A percentile compares a stretch with the other conserved stretches of the same genome.
These are phyloP conservation scores for Talinum fruticosum DNA, from an alignment of 148 eudicot species.

Conservation along the genomic window DNA sequence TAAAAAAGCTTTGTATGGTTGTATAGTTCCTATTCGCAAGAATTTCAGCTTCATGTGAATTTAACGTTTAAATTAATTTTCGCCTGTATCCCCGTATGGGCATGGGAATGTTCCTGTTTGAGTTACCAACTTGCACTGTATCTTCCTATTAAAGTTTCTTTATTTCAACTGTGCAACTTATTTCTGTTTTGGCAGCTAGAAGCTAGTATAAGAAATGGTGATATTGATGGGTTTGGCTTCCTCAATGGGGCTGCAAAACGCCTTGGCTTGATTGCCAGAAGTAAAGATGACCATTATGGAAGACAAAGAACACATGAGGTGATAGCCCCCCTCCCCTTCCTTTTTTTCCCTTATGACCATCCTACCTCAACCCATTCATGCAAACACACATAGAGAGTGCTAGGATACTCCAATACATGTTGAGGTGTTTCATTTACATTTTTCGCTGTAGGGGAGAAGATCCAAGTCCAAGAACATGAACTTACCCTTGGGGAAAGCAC, in stretches of 20 bases:
- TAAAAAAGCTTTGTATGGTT: not conserved
- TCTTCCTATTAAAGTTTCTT: not conserved
- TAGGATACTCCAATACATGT: not conserved
- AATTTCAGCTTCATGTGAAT: not conserved
- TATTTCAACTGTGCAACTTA: not conserved
- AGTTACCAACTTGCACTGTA: not conserved
- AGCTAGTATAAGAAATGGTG: conserved; percentile 71
- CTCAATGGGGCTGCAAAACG: conserved; percentile 42
- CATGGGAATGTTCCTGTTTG: not conserved
- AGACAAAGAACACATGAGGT: conserved; percentile 24
- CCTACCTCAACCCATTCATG: no score
- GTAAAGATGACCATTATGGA: conserved; percentile 29
- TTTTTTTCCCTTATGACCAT: not conserved
- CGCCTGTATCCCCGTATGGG: not conserved
- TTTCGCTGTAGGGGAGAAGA: conserved; percentile 30
- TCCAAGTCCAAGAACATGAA: conserved; percentile 38
- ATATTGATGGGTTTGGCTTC: conserved; percentile 54
- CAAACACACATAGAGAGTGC: not conserved
- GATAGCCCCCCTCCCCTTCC: conserved; percentile 25
- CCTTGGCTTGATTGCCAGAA: conserved; percentile 31
- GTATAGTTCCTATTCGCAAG: not conserved
- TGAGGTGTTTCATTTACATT: conserved; percentile 12
- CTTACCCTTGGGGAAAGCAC: conserved; percentile 47
- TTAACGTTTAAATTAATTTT: not conserved
- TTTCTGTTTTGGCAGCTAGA: conserved; percentile 58